Evolutionary conservation across 352 stramenopile species (phyloP).

Genomic region (Pseudoperonospora humuli): DNA sequence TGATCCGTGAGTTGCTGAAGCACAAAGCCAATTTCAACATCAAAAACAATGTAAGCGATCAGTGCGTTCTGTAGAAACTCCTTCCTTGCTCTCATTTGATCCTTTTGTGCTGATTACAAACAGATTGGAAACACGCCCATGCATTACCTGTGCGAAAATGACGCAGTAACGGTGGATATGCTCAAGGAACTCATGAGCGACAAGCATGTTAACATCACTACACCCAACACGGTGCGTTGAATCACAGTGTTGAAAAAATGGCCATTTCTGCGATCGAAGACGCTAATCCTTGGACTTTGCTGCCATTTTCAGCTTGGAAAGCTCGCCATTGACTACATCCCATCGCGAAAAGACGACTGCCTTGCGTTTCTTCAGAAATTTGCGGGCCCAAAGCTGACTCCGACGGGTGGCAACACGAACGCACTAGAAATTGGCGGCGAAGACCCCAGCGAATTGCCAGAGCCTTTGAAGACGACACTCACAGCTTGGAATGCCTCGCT

Average conservation of each 20-base stretch:
- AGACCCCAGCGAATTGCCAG: conserved; percentile 47
- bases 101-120: not conserved
- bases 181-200: conserved; percentile 49
- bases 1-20: conserved; percentile 42
- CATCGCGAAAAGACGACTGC: conserved; percentile 49
- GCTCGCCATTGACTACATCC: conserved; percentile 55
- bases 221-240: conserved; percentile 51
- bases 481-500: conserved; percentile 61
- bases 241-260: not conserved
- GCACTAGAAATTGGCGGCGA: conserved; percentile 45
- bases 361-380: conserved; percentile 48
- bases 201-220: conserved; percentile 55
- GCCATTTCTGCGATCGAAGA: not conserved
- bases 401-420: conserved; percentile 4
- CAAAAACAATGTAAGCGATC: conserved; percentile 54
- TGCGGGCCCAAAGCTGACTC: conserved; percentile 33
- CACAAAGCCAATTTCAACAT: conserved; percentile 63
- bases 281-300: conserved; percentile 3
- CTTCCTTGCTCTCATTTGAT: not conserved
- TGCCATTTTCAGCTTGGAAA: conserved; percentile 39
- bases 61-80: not conserved
- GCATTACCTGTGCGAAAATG: conserved; percentile 71
- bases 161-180: conserved; percentile 42
- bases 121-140: conserved; percentile 74
- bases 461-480: conserved; percentile 34